Evolutionary conservation across 169 alveolate genomes (phyloP), one percentile per base, ranked within the genome.

Genomic region (Plasmodium cynomolgi): DNA sequence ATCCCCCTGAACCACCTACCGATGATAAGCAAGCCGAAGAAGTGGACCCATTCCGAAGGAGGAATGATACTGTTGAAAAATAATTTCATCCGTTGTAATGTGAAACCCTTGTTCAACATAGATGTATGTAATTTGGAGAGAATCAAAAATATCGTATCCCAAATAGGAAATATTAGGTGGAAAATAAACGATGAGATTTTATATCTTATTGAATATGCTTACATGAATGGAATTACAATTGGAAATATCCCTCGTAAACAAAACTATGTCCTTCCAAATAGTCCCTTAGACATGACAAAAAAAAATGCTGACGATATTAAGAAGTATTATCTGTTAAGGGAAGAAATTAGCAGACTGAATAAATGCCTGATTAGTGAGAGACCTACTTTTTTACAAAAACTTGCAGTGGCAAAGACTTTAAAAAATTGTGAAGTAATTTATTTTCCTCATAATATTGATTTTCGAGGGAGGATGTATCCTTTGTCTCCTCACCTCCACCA

Each of bases 391-490:
- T 82, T 93, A 81, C 93, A 96, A 75, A 90, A 96, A 82, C 94
- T 98, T 1, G 96, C 97, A 0, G 97, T 97, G 2, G 99, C 99
- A 0, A 95, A 96, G 58, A 96, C 97, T 50, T 98, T 98, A 54
- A 96, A 96, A 82, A 47, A 95, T 29, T 96, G 96, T 82, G 95
- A 95, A 15, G 92, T 97, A n/a, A 93, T 98, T 2, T 99, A 98
- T 96, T 98, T 98, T 95, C 99, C 99, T 23, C 99, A 98, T 92
- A 99, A 98, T 95, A 96, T 98, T 81, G 99, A 99, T 96, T 99
- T 99, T 92, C 95, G 99, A 56, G 99, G 99, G 8, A 96, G 99
- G 88, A 97, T 98, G 95, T 99, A 99, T 93, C 99, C 99, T 0
- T 96, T 99, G 29, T 99, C 99, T 84, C 99, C 99, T 9, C 99